These are phyloP conservation scores for Oryza officinalis DNA, from an alignment of 176 grass and related monocot species.

Conservation along the genomic window DNA sequence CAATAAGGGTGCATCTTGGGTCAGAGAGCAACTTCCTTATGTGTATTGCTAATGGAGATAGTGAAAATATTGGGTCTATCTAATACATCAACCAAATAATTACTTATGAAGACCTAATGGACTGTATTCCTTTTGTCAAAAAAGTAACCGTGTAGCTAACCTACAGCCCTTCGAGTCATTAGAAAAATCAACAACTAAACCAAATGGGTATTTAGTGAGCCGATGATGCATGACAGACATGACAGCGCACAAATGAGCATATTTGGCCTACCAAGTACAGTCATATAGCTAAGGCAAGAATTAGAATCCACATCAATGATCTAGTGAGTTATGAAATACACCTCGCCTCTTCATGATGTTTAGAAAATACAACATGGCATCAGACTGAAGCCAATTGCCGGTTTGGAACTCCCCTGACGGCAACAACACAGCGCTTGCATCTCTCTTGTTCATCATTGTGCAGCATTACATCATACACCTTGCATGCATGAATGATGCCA, in stretches of 20 bases:
- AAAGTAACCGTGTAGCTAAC: conserved; percentile 38
- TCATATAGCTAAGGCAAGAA: not conserved
- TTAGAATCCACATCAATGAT: not conserved
- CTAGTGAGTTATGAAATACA: too few species aligned
- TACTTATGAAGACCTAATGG: not conserved
- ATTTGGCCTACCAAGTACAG: conserved; percentile 57
- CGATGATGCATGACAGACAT: conserved; percentile 98
- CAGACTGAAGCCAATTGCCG: too few species aligned
- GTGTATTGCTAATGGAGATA: conserved; percentile 94
- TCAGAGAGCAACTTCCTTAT: conserved; percentile 89
- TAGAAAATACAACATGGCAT: too few species aligned
- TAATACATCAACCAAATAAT: conserved; percentile 8
- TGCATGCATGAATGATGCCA: too few species aligned
- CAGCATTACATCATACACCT: too few species aligned
- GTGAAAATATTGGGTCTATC: conserved; percentile 92
- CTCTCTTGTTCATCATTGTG: too few species aligned
- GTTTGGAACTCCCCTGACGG: too few species aligned
- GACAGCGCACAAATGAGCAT: conserved; percentile 88
- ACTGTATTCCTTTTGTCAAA: not conserved
- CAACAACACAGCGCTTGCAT: too few species aligned
- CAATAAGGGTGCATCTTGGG: conserved; percentile 93
- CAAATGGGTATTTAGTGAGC: conserved; percentile 86
- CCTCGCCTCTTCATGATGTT: too few species aligned
- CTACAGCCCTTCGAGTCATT: conserved; percentile 89
- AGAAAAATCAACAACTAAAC: conserved; percentile 95